Conservation (phyloP, 805 yeast genomes). For the Nakazawaea ishiwadae region DNA sequence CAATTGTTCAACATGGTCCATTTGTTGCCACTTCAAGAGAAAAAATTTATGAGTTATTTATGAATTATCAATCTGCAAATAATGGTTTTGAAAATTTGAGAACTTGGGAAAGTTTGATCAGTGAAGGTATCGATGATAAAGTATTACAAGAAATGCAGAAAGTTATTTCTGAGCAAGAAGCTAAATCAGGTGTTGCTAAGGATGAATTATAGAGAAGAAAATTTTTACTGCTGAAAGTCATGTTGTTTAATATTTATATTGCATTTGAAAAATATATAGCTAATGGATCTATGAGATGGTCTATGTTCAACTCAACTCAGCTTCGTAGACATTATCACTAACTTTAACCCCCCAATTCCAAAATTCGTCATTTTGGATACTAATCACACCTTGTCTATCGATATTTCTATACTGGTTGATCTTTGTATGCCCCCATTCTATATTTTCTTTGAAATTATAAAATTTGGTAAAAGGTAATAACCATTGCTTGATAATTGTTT, state of each 20-base stretch:
- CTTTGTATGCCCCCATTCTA: constrained; percentile 27
- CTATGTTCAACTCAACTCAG: constrained; percentile 7
- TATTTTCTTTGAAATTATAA: constrained; percentile 21
- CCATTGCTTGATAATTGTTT: constrained; percentile 14
- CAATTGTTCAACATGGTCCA: constrained; percentile 84
- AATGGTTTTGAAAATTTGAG: constrained; percentile 69
- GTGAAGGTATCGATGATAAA: constrained; percentile 23
- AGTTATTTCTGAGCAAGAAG: constrained; percentile 5
- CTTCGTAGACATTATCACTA: constrained; percentile 23
- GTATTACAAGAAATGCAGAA: constrained; percentile 4
- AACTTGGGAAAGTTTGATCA: constrained; percentile 49
- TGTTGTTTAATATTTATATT: background rate
- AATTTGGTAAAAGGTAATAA: constrained; percentile 26
- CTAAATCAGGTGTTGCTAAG: background rate
- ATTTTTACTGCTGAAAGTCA: background rate
- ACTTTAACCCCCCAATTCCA: constrained; percentile 36
- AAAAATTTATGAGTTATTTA: constrained; percentile 62
- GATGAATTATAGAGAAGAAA: constrained; percentile 1
- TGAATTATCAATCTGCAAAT: constrained; percentile 62
- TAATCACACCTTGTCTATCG: constrained; percentile 25
- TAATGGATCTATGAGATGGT: background rate
- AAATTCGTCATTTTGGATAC: constrained; percentile 24
- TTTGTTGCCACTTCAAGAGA: constrained; percentile 74
- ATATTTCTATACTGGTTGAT: constrained; percentile 23
- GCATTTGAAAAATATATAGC: background rate